Base-by-base conservation (phyloP, 495 filamentous ascomycete species). In the Daldinia caldariorum region DNA sequence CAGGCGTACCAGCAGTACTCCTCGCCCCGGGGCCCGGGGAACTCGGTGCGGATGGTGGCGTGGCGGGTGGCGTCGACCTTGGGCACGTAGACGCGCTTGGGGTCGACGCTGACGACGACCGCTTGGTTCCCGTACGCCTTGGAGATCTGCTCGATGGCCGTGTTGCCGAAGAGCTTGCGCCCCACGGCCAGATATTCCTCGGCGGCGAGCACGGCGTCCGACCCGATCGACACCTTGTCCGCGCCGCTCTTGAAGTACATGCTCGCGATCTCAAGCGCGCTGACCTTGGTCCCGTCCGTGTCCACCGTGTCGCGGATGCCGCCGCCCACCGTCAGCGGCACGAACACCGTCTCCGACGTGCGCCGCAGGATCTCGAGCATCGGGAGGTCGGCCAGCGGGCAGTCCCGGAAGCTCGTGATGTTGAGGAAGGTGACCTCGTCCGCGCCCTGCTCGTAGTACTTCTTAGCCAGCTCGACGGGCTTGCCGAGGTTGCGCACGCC, bases 191-290 rank as follows among this genome's bases (percentile, higher is more conserved):
- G 91, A 77, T 92, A 99, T 66, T 96, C 91, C 76, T 97, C 94
- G 0, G 95, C 95, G 8, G 94, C 94, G 37, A 87, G 86, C 10
- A 98, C 95, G 51, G 95, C 94, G 79, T 99, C 96, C 2, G 92
- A 96, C 4, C 96, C 95, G 73, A 99, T 97, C 54, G 93, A 97
- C 16, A 99, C 93, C 83, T 99, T 99, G 79, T 99, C 95, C n/a
- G 95, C 95, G 38, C 95, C 95, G 26, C 89, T 93, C 83, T 95
- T 92, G 86, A 99, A 99, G 83, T 99, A 99, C 87, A 98, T 89
- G 5, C 90, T 94, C 9, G 95, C 95, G 50, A 99, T 92, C 63
- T 98, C 92, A 7, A 97, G 87, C 5, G 95, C 95, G 10, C 92
- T 88, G 2, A 94, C 86, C 60, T 87, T 87, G 10, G 89, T 94